Evolutionary conservation across 805 yeast genomes (phyloP).

Genomic region (Lachancea mirantina): DNA sequence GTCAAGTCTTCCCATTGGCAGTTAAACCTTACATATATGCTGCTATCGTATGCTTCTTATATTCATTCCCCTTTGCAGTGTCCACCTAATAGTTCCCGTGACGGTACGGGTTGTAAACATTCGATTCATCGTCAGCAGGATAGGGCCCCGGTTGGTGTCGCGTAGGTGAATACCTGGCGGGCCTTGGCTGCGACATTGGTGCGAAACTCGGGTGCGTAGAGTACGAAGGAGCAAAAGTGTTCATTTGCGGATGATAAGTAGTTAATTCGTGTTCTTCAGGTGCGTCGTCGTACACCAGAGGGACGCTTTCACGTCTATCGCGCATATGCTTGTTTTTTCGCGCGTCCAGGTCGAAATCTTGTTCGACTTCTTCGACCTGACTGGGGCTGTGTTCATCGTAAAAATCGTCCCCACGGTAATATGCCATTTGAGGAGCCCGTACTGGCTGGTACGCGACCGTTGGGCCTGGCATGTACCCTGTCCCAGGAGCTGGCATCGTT

Average conservation of each 20-base stretch:
- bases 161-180: constrained; percentile 6
- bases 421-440: constrained; percentile 20
- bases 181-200: constrained; percentile 33
- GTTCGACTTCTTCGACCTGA: constrained; percentile 26
- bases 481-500: background rate
- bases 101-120: constrained; percentile 1
- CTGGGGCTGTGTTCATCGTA: constrained; percentile 17
- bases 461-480: constrained; percentile 14
- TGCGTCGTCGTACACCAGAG: constrained; percentile 11
- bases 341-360: constrained; percentile 28
- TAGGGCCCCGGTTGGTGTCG: no score
- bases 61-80: constrained; percentile 1
- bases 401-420: constrained; percentile 15
- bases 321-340: constrained; percentile 17
- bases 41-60: background rate
- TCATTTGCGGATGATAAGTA: constrained; percentile 55
- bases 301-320: constrained; percentile 7
- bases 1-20: background rate
- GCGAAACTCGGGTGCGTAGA: constrained; percentile 30
- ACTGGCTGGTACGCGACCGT: constrained; percentile 29
- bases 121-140: background rate
- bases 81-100: constrained; percentile 7
- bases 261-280: constrained; percentile 65
- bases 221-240: no score
- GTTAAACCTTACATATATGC: background rate